Evolutionary conservation across 441 rosid genomes (phyloP).

Genomic region (Gossypium davidsonii): DNA sequence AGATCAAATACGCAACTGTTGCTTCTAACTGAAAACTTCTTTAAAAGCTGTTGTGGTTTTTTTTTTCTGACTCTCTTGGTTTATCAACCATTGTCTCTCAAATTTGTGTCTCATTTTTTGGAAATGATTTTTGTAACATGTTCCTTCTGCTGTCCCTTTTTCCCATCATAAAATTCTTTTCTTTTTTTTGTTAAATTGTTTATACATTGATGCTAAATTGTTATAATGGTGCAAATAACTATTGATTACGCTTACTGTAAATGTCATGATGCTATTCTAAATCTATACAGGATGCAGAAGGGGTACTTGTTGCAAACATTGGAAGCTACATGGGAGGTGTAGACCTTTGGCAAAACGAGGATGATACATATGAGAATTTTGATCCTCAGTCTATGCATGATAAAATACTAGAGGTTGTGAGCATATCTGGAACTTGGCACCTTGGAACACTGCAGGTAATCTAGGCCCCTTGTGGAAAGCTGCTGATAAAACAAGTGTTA

Average conservation of each 20-base stretch:
- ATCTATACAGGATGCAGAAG: conserved; percentile 79
- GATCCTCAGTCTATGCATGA: conserved; percentile 98
- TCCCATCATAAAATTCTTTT: neutral
- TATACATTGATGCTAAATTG: neutral
- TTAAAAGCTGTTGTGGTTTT: neutral
- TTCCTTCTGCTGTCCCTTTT: conserved; percentile 3
- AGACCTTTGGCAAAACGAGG: conserved; percentile 96
- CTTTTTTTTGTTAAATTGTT: neutral
- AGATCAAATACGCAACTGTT: neutral
- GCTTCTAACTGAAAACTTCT: neutral
- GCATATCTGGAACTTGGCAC: conserved; percentile 98
- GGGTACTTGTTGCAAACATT: conserved; percentile 91
- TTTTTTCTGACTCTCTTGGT: neutral
- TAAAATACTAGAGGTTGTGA: conserved; percentile 84
- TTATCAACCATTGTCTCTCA: neutral
- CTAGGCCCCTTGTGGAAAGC: neutral
- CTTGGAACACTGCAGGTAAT: conserved; percentile 95
- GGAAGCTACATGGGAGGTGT: conserved; percentile 99
- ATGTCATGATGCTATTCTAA: conserved; percentile 15
- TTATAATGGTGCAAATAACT: neutral
- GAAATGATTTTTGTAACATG: neutral
- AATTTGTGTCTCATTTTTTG: neutral
- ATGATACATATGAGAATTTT: conserved; percentile 78
- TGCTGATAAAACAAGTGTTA: neutral
- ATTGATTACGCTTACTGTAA: neutral